Evolutionary conservation across 495 filamentous ascomycete species (phyloP).

Genomic region (Penicillium angulare): DNA sequence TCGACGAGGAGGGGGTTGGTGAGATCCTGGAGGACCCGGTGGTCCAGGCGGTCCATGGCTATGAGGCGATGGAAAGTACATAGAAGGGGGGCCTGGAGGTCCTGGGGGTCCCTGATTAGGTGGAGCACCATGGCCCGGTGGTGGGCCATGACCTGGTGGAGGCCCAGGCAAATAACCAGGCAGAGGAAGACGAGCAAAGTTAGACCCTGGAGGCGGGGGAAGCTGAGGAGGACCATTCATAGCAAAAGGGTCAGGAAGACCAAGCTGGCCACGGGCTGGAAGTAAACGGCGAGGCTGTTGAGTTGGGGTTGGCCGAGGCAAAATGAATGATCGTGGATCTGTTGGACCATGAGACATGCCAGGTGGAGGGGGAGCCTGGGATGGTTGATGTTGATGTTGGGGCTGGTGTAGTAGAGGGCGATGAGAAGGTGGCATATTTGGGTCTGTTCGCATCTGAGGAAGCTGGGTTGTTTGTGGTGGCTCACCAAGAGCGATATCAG

Average conservation of each 20-base stretch:
- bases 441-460: conserved; percentile 24
- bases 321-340: conserved; percentile 40
- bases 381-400: conserved; percentile 5
- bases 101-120: conserved; percentile 18
- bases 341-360: conserved; percentile 30
- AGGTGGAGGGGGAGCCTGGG: conserved; percentile 3
- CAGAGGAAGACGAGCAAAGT: conserved; percentile 36
- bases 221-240: conserved; percentile 39
- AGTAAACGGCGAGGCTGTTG: conserved; percentile 40
- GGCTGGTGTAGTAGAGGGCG: conserved; percentile 32
- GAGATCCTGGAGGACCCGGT: too few species aligned
- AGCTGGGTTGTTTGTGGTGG: conserved; percentile 18
- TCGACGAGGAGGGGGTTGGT: conserved; percentile 16
- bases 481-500: conserved; percentile 34
- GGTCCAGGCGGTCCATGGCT: conserved; percentile 10
- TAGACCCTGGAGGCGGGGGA: conserved; percentile 41
- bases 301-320: conserved; percentile 39
- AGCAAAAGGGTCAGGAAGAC: conserved; percentile 38
- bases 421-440: conserved; percentile 20
- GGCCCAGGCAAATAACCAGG: conserved; percentile 29
- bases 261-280: conserved; percentile 33
- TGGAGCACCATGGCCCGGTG: too few species aligned
- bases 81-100: conserved; percentile 15
- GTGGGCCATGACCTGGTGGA: conserved; percentile 22
- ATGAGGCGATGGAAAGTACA: too few species aligned